Base-by-base conservation (phyloP, 2,329 filamentous ascomycete species). In the Aspergillus japonicus region DNA sequence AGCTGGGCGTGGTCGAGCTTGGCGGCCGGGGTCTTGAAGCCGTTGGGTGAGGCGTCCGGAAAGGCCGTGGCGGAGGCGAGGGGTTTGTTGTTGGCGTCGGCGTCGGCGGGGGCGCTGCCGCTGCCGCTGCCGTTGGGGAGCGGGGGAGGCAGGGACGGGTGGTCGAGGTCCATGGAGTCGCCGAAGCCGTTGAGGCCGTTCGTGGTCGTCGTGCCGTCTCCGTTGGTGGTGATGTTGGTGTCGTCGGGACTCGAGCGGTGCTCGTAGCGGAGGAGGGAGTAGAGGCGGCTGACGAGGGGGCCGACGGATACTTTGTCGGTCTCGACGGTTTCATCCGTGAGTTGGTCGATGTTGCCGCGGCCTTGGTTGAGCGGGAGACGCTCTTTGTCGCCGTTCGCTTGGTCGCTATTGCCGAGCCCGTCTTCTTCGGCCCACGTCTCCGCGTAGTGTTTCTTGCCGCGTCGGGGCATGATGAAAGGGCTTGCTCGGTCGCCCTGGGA, bases 371-470 rank as follows among this genome's bases (percentile, higher is more conserved):
- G 83, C 0, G 91, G 85, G 6, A 91, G 82, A 65, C 86, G 88
- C 58, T 92, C 88, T 47, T 83, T 81, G 24, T 82, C 81, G 61
- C 84, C 81, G 39, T 84, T 82, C 5, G 85, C 82, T 4, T 85
- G 83, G 71, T 96, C 91, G 7, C 93, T 80, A 42, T 88, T 83
- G 81, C 92, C 89, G 51, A 85, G 82, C 10, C 91, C 92, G 70
- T 99, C 95, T 73, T 99, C 95, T 66, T 96, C 92, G 0, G 92
- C 89, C 95, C 95, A 99, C 10, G 94, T 82, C 61, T 98, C 93
- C 24, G 85, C 87, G 77, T 98, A 99, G 70, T 92, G 89, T 68
- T 88, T 88, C 73, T 91, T 90, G 50, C 92, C 93, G 23, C 92
- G 87, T 64, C 89, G 88, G 7, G 94, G 92, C 75, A 96, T 92